Evolutionary conservation across 73 alveolate species (phyloP).

Genomic region (Tetrahymena borealis): DNA sequence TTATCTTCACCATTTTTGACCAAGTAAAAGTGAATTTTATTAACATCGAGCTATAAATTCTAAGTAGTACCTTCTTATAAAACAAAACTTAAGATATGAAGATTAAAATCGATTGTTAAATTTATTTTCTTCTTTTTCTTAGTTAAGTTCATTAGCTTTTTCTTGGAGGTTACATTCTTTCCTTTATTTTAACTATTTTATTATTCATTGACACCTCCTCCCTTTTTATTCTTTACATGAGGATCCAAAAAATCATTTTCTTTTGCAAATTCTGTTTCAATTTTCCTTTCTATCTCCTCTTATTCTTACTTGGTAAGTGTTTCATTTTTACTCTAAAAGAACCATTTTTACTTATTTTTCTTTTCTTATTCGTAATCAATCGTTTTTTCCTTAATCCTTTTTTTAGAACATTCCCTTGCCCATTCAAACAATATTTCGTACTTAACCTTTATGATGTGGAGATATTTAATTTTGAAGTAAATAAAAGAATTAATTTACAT

Average conservation of each 20-base stretch:
- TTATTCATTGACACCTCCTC: not conserved
- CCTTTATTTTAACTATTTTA: not conserved
- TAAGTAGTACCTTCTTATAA: not conserved
- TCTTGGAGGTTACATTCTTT: not conserved
- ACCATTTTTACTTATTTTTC: not conserved
- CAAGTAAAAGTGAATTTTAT: not conserved
- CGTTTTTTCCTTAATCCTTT: not conserved
- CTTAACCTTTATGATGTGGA: not conserved
- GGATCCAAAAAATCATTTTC: not conserved
- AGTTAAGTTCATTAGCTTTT: not conserved
- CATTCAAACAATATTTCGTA: not conserved
- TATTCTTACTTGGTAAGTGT: not conserved
- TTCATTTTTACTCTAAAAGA: not conserved
- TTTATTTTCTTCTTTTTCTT: not conserved
- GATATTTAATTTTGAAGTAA: not conserved
- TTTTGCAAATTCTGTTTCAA: not conserved
- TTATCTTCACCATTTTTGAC: not conserved
- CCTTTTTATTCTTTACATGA: not conserved
- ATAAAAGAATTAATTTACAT: not conserved
- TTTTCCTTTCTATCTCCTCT: not conserved
- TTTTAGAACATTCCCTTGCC: not conserved
- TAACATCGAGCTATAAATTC: not conserved
- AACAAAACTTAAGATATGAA: not conserved
- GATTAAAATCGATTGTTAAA: not conserved
- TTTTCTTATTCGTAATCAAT: not conserved